Base-by-base conservation (phyloP, 1,284 basidiomycete species). In the Marasmius fiardii region DNA sequence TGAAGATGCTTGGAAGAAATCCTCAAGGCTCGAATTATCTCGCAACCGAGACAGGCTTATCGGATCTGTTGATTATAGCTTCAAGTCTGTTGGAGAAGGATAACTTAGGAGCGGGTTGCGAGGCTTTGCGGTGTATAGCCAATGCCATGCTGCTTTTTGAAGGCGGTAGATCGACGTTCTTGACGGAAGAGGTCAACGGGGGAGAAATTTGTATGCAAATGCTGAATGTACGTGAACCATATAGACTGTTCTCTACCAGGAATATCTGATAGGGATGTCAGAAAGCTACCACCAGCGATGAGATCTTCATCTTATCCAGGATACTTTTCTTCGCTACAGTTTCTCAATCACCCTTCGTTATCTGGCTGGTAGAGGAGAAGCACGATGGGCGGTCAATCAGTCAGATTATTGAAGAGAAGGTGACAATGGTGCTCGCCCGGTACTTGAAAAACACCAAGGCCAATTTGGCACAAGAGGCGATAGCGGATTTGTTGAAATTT, bases 1-100 rank as follows among this genome's bases (percentile, higher is more conserved):
- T 94, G 60, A 94, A 94, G 71, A 82, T 79, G 3, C 76, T 95
- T 2, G 89, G 88, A 18, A 85, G 87, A 63, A 81, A 86, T 55
- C 83, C 82, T 0, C 73, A 82, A 4, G 89, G 87, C 14, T 92
- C 92, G 5, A 72, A 76, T 53, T 73, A 83, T 45, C 76, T 95
- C 18, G 79, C 83, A 11, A 74, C 71, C 1, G 62, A 77, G 3
- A 61, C 72, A 14, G 87, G 83, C 63, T 73, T 88, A 53, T 77
- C 75, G 5, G 70, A 73, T 24, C 71, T 89, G 21, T 72, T 88
- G 39, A 62, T 67, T 4, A 61, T 86, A 18, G 75, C 81, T 16
- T 67, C 71, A 5, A 64, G 72, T 1, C 76, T 80, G 47, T 33
- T 33, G 67, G 81, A 80, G 47, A 49, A 33, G 67, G 81, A 80